phyloP scores from a whole-genome alignment of 2,329 filamentous ascomycete species.

The Ceratocystis colombiana region DNA sequence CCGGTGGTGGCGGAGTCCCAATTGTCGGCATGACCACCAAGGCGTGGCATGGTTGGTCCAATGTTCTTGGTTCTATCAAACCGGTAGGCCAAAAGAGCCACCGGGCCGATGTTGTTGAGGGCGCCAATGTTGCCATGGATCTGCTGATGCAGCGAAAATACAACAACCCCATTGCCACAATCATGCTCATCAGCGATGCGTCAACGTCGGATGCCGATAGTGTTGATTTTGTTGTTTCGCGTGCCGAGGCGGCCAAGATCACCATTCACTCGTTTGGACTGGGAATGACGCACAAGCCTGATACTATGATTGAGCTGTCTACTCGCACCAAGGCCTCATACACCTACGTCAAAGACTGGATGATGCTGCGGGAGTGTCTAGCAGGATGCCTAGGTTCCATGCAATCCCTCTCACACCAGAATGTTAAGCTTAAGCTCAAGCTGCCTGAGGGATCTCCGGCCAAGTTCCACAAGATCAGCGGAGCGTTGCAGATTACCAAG shows the following conservation, averaged over 20 bases:
- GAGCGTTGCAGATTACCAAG: slow-evolving; percentile 91
- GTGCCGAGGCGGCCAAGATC: slow-evolving; percentile 94
- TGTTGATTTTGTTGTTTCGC: slow-evolving; percentile 93
- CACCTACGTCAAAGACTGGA: slow-evolving; percentile 98
- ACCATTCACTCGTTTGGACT: slow-evolving; percentile 94
- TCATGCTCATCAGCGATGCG: slow-evolving; percentile 93
- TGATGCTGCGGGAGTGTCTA: slow-evolving; percentile 96
- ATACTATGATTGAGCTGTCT: slow-evolving; percentile 96
- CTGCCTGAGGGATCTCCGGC: slow-evolving; percentile 92
- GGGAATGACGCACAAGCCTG: slow-evolving; percentile 93
- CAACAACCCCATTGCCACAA: slow-evolving; percentile 88
- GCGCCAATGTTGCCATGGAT: slow-evolving; percentile 97
- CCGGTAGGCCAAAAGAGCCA: slow-evolving; percentile 95
- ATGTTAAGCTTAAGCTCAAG: slow-evolving; percentile 88
- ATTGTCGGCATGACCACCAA: slow-evolving; percentile 98
- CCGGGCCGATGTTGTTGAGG: slow-evolving; percentile 91
- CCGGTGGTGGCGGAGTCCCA: slow-evolving; percentile 82
- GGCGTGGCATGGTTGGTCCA: slow-evolving; percentile 82
- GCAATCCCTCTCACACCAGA: slow-evolving; percentile 94
- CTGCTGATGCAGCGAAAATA: slow-evolving; percentile 95
- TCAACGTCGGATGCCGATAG: slow-evolving; percentile 89
- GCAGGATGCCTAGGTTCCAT: slow-evolving; percentile 85
- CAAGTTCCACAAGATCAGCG: slow-evolving; percentile 97
- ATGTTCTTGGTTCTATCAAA: slow-evolving; percentile 74
- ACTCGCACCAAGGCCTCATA: slow-evolving; percentile 94